Evolutionary conservation across 2,329 filamentous ascomycete species (phyloP).

Genomic region (Pseudophaeomoniella oleicola): DNA sequence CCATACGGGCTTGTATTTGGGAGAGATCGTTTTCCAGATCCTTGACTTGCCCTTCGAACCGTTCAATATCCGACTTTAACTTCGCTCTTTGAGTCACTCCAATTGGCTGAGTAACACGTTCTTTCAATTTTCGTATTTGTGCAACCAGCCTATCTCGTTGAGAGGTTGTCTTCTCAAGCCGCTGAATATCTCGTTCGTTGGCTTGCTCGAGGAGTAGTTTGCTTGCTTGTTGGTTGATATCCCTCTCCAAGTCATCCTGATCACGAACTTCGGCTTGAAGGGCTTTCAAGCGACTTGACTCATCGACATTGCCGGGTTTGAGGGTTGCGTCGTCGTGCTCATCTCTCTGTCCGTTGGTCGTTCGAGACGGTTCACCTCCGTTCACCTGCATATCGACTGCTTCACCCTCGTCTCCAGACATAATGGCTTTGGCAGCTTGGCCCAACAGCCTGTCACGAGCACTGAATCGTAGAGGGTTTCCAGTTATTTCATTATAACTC

Average conservation of each 20-base stretch:
- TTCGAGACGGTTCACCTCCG: too few relatives aligned
- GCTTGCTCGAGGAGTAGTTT: conserved; percentile 46
- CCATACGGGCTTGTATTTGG: conserved; percentile 70
- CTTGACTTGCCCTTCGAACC: conserved; percentile 42
- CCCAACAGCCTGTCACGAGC: too few relatives aligned
- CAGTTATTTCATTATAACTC: too few relatives aligned
- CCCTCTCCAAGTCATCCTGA: conserved; percentile 80
- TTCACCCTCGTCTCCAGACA: too few relatives aligned
- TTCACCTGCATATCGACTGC: too few relatives aligned
- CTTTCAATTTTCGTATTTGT: conserved; percentile 47
- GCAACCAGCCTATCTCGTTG: conserved; percentile 45
- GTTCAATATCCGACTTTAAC: conserved; percentile 14
- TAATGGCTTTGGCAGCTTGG: too few relatives aligned
- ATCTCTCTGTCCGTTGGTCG: too few relatives aligned
- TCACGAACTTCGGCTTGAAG: conserved; percentile 60
- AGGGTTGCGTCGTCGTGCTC: too few relatives aligned
- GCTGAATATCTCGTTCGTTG: conserved; percentile 48
- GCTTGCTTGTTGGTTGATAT: conserved; percentile 57
- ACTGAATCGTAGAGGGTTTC: too few relatives aligned
- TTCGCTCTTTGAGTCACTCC: conserved; percentile 31
- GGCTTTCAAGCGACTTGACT: conserved; percentile 45
- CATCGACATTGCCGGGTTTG: conserved; percentile 27
- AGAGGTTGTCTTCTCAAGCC: conserved; percentile 40
- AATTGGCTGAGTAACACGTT: conserved; percentile 40
- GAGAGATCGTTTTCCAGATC: conserved; percentile 58